These are phyloP conservation scores for Fagopyrum esculentum DNA, from an alignment of 148 eudicot genomes.

Conservation along the genomic window DNA sequence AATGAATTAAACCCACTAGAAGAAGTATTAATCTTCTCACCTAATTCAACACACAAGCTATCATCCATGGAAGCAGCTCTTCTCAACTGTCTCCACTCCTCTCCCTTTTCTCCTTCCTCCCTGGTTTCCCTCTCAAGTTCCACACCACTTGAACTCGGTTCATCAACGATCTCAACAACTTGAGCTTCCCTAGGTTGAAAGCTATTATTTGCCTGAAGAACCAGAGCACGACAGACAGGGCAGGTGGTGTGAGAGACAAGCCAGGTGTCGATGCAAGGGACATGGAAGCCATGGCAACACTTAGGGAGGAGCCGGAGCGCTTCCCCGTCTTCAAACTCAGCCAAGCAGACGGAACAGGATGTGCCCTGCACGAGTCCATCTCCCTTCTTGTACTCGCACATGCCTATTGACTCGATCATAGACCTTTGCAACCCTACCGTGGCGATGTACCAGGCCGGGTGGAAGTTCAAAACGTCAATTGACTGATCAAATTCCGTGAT, in stretches of 20 bases:
- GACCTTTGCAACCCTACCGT: slow-evolving; percentile 3
- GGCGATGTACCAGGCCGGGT: slow-evolving; percentile 10
- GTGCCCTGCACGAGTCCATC: slow-evolving; percentile 8
- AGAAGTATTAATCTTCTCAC: background rate
- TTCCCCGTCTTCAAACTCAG: slow-evolving; percentile 4
- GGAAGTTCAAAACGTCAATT: background rate
- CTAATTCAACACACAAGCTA: slow-evolving; percentile 1
- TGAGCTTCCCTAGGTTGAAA: background rate
- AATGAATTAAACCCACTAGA: background rate
- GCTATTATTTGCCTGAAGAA: background rate
- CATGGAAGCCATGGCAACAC: slow-evolving; percentile 10
- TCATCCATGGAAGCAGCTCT: slow-evolving; percentile 3
- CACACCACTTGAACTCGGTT: background rate
- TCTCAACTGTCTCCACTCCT: background rate
- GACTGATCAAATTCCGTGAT: background rate
- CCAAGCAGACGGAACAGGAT: background rate
- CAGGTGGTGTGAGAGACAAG: background rate
- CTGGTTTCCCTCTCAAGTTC: background rate
- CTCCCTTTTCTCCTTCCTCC: background rate
- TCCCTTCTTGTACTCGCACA: slow-evolving; percentile 5
- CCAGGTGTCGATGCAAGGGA: slow-evolving; percentile 4
- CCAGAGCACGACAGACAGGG: background rate
- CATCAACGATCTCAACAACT: background rate
- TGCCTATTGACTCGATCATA: background rate
- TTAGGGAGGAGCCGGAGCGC: slow-evolving; percentile 6